Conservation (phyloP, 805 yeast species). For the Huiozyma naganishii region DNA sequence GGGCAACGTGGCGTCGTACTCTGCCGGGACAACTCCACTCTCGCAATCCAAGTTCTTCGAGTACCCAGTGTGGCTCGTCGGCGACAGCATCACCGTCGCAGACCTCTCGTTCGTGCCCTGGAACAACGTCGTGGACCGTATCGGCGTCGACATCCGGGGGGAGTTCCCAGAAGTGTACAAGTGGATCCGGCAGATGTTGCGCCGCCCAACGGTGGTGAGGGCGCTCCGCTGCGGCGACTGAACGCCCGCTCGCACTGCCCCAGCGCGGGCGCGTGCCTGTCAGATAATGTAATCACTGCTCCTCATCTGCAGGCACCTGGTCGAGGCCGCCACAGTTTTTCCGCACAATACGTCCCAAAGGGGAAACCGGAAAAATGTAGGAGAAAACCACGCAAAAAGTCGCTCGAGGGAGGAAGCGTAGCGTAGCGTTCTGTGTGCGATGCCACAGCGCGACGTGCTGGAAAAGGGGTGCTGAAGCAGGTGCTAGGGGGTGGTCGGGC, state of each 20-base stretch:
- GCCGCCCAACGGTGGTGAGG: conserved; percentile 81
- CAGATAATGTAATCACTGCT: too few relatives aligned
- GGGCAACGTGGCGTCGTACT: conserved; percentile 78
- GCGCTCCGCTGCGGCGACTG: conserved; percentile 64
- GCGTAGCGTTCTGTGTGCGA: too few relatives aligned
- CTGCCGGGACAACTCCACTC: conserved; percentile 79
- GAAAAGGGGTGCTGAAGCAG: too few relatives aligned
- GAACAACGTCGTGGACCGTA: conserved; percentile 90
- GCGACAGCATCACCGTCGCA: conserved; percentile 74
- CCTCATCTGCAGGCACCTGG: too few relatives aligned
- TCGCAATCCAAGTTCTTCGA: conserved; percentile 80
- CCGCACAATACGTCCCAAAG: too few relatives aligned
- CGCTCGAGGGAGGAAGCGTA: too few relatives aligned
- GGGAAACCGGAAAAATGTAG: too few relatives aligned
- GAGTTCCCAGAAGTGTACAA: conserved; percentile 94
- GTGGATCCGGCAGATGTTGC: conserved; percentile 94
- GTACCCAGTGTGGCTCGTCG: conserved; percentile 91
- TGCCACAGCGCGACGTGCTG: too few relatives aligned
- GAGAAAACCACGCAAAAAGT: too few relatives aligned
- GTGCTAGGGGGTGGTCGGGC: too few relatives aligned
- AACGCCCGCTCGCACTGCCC: neutral
- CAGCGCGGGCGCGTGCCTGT: too few relatives aligned
- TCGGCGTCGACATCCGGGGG: conserved; percentile 75
- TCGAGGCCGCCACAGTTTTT: too few relatives aligned
- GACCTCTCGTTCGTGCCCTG: conserved; percentile 91